Base-by-base conservation (phyloP, 2,329 filamentous ascomycete genomes). In the Aspergillus sp. region DNA sequence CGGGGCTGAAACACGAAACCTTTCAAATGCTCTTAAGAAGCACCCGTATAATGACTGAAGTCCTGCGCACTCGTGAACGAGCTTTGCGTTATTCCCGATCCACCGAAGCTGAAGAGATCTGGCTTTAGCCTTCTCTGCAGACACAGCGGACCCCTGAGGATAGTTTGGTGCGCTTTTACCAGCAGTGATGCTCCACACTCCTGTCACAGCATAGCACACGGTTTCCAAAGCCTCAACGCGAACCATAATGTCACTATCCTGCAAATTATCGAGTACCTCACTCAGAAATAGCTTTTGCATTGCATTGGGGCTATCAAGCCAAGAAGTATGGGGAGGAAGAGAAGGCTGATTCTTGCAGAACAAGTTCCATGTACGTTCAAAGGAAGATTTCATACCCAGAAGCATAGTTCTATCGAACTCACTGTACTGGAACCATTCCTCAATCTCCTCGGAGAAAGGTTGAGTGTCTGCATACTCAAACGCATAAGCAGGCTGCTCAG, bases 401-500 rank as follows among this genome's bases (percentile, higher is more conserved):
- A 97, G 80, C 67, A 93, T 88, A 47, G 88, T 83, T 76, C 90
- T 90, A 71, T 98, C 93, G 74, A 90, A 89, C 61, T 91, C 87
- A 66, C 89, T 89, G 75, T 98, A 97, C 53, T 89, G 87, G 75
- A 99, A 99, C 95, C 95, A 99, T 77, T 99, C 95, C 71, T 98
- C 91, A 48, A 99, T 82, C 78, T 99, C 95, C 62, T 95, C 91
- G 17, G 90, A 86, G 66, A 96, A 88, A 0, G 85, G 79, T 20
- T 88, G 87, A 55, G 84, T 83, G 73, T 93, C 89, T 24, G 83
- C 79, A 76, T 93, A 93, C 62, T 84, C 85, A 71, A 96, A 99
- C 59, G 95, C 92, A 79, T 99, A 99, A 11, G 86, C 85, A 43
- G 83, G 80, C 49, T 88, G 84, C 63, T 92, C 89, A 51, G 81